A percentile compares a stretch with the other conserved stretches of the same genome.
phyloP scores from a whole-genome alignment of 768 basidiomycete species.

The Collybia sp. region DNA sequence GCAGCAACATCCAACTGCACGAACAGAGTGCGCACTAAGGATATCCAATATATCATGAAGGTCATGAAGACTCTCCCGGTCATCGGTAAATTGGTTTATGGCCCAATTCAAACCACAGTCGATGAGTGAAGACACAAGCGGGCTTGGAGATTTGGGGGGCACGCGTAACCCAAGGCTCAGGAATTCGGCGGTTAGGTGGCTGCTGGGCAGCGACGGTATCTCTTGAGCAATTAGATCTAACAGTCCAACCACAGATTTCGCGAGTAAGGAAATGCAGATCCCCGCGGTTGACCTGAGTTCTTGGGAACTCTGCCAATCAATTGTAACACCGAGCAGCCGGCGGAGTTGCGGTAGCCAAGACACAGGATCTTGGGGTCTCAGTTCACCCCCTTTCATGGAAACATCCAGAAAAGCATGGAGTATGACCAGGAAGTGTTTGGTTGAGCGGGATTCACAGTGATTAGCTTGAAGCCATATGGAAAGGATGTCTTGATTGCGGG shows the following conservation, averaged over 20 bases:
- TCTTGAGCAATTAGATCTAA: slow-evolving; percentile 8
- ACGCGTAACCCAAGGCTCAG: slow-evolving; percentile 24
- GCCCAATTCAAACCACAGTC: slow-evolving; percentile 51
- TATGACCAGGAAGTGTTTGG: slow-evolving; percentile 29
- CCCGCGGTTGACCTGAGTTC: slow-evolving; percentile 12
- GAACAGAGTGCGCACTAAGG: slow-evolving; percentile 29
- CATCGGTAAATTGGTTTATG: slow-evolving; percentile 39
- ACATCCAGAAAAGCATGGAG: slow-evolving; percentile 46
- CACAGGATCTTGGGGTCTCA: slow-evolving; percentile 12
- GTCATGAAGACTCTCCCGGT: slow-evolving; percentile 8
- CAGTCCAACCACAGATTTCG: slow-evolving; percentile 1
- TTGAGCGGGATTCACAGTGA: slow-evolving; percentile 13
- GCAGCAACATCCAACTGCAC: too few relatives aligned
- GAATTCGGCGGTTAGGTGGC: slow-evolving; percentile 21
- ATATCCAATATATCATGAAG: slow-evolving; percentile 17
- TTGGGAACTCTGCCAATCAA: slow-evolving; percentile 8
- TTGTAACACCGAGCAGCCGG: slow-evolving; percentile 12
- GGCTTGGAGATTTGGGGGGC: neutral
- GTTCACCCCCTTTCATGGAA: slow-evolving; percentile 5
- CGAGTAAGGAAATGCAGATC: slow-evolving; percentile 23
- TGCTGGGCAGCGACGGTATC: slow-evolving; percentile 18
- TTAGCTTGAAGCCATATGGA: slow-evolving; percentile 36
- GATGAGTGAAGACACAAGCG: slow-evolving; percentile 7
- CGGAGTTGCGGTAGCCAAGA: slow-evolving; percentile 26
- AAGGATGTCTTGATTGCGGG: slow-evolving; percentile 19